A percentile compares a stretch with the other conserved stretches of the same genome.
Evolutionary conservation across 179 eudicot genomes (phyloP).

Genomic region (Drosera spatulata): DNA sequence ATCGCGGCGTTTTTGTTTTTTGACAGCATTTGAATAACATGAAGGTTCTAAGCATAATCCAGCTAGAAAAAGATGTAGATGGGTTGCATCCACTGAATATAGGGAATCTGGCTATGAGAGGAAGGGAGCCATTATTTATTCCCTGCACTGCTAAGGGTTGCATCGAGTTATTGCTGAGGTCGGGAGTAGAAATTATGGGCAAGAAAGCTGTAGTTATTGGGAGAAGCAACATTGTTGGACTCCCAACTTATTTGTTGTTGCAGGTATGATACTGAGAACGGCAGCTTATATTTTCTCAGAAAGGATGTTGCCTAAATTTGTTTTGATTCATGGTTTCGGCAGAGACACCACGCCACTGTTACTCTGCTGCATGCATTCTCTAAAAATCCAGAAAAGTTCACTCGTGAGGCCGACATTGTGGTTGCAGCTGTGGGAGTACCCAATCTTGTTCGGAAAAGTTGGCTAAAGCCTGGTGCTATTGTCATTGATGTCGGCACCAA

Average conservation of each 20-base stretch:
- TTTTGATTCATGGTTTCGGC: conserved; percentile 10
- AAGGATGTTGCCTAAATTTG: conserved; percentile 1
- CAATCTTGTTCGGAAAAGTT: conserved; percentile 68
- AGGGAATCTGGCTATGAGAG: conserved; percentile 74
- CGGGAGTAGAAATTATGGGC: conserved; percentile 61
- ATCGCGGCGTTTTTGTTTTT: conserved; percentile 2
- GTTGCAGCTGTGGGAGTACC: conserved; percentile 75
- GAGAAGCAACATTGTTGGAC: conserved; percentile 82
- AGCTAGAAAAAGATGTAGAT: conserved; percentile 77
- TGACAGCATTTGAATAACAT: conserved; percentile 63
- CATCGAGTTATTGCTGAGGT: conserved; percentile 67
- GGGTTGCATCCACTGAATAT: conserved; percentile 87
- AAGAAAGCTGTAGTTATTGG: conserved; percentile 87
- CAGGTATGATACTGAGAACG: conserved; percentile 29
- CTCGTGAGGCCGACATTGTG: conserved; percentile 72
- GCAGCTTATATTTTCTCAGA: neutral
- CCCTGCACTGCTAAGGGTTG: conserved; percentile 92
- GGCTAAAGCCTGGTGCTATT: conserved; percentile 80
- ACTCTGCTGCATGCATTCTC: conserved; percentile 55
- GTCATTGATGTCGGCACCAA: conserved; percentile 77
- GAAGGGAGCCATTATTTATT: conserved; percentile 76
- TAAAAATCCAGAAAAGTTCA: conserved; percentile 48
- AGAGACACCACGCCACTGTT: conserved; percentile 93
- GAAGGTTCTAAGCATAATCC: conserved; percentile 45
- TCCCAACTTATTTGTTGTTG: conserved; percentile 62